Conservation (phyloP, 768 basidiomycete genomes). For the Sarcodon aspratus region DNA sequence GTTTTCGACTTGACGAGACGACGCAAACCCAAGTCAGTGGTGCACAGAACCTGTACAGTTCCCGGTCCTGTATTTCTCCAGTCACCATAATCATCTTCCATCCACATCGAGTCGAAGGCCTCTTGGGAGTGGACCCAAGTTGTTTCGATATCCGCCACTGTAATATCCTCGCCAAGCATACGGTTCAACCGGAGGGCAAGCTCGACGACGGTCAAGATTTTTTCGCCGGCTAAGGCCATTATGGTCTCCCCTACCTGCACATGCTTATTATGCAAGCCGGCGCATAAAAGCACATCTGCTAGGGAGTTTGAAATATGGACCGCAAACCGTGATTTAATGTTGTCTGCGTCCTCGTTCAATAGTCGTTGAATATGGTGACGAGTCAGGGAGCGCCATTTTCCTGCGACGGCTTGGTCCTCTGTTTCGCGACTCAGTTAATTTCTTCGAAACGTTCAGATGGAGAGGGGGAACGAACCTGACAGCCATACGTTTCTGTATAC, state of each 20-base stretch:
- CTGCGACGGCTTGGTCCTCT: slow-evolving; percentile 1
- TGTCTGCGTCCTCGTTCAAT: background rate
- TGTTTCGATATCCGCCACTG: background rate
- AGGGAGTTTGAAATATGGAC: background rate
- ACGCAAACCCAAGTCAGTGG: slow-evolving; percentile 25
- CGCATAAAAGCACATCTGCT: background rate
- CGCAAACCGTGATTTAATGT: background rate
- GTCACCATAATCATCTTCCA: background rate
- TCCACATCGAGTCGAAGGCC: background rate
- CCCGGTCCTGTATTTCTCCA: background rate
- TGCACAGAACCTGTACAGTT: slow-evolving; percentile 18
- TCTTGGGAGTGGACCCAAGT: background rate
- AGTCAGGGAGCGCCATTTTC: slow-evolving; percentile 1
- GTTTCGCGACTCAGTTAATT: background rate
- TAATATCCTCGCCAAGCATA: background rate
- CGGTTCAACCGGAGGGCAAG: background rate
- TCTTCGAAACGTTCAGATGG: background rate
- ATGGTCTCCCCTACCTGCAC: background rate
- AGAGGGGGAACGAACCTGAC: background rate
- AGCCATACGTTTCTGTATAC: background rate
- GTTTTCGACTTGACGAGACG: slow-evolving; percentile 18
- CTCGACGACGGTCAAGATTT: background rate
- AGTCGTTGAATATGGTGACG: background rate
- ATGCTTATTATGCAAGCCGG: background rate
- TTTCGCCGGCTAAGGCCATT: background rate